phyloP scores from a whole-genome alignment of 2,329 filamentous ascomycete species.

The Mycogone perniciosa region DNA sequence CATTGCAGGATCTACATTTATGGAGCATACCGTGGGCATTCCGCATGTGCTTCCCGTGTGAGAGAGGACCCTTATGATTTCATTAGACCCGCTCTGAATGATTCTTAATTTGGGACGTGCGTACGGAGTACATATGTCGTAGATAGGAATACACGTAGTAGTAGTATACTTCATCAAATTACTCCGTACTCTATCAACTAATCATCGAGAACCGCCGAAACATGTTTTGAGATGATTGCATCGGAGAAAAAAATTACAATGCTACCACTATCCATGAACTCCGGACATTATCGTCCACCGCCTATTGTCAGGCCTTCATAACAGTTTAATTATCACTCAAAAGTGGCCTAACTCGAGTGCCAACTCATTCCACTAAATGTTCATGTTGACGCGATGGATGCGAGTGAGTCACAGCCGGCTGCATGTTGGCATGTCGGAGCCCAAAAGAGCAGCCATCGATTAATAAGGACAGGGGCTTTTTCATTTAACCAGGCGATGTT shows the following conservation, averaged over 20 bases:
- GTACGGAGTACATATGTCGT: no score
- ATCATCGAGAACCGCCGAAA: no score
- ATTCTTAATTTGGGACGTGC: constrained; percentile 9
- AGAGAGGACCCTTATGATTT: constrained; percentile 26
- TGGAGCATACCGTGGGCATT: background rate
- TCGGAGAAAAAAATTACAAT: no score
- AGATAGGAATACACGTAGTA: constrained; percentile 6
- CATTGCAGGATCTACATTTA: background rate
- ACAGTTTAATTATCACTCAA: background rate
- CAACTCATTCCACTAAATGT: constrained; percentile 1
- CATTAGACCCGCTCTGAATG: constrained; percentile 15
- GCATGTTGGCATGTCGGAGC: background rate
- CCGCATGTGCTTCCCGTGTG: background rate
- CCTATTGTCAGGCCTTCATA: no score
- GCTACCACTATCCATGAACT: no score
- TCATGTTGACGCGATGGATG: constrained; percentile 1
- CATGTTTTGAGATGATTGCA: no score
- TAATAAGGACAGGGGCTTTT: background rate
- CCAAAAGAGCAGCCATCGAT: background rate
- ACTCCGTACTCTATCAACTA: background rate
- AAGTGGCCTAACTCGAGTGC: background rate
- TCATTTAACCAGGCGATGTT: background rate
- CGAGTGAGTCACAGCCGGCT: constrained; percentile 9
- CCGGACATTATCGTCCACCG: no score
- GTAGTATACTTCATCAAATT: background rate